Evolutionary conservation across 176 grass and related monocot species (phyloP).

Genomic region (Oryza meyeriana): DNA sequence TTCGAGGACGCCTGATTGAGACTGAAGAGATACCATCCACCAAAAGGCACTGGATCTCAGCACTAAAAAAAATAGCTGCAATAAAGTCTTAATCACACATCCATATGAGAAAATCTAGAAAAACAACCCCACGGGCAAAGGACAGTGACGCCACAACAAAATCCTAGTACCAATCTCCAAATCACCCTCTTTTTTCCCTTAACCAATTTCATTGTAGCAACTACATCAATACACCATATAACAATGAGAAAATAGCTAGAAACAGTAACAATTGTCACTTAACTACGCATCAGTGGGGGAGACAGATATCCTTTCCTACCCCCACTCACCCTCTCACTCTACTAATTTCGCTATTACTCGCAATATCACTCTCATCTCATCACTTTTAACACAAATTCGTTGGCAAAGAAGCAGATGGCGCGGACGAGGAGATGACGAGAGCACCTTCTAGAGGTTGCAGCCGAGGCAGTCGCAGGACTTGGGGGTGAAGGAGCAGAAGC

Average conservation of each 20-base stretch:
- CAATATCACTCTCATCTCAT: neutral
- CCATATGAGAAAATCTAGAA: neutral
- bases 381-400: neutral
- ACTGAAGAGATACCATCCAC: neutral
- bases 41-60: neutral
- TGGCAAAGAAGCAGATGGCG: neutral
- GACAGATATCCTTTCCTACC: conserved; percentile 15
- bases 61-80: neutral
- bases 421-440: neutral
- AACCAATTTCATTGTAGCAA: conserved; percentile 27
- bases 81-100: conserved; percentile 9
- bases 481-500: conserved; percentile 92
- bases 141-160: neutral
- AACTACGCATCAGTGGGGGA: conserved; percentile 20
- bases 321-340: neutral
- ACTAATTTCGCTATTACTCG: neutral
- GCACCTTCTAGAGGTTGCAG: conserved; percentile 57
- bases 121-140: neutral
- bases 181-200: neutral
- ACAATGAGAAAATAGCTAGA: conserved; percentile 42
- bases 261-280: conserved; percentile 30
- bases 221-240: conserved; percentile 34
- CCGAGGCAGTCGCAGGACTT: conserved; percentile 71
- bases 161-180: conserved; percentile 12
- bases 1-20: neutral